Base-by-base conservation (phyloP, 2,329 filamentous ascomycete species). In the Exophiala sp. region DNA sequence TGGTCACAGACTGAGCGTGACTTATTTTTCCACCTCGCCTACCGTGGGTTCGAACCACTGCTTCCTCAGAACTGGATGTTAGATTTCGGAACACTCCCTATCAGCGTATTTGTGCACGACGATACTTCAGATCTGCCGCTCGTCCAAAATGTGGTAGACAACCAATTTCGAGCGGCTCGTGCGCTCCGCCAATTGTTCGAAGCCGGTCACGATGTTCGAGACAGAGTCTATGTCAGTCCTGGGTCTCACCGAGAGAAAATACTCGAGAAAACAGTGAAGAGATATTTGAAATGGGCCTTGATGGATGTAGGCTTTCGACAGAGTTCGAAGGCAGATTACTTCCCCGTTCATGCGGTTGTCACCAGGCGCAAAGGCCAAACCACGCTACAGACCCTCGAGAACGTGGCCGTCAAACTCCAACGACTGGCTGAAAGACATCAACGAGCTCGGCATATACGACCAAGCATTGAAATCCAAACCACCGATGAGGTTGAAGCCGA, bases 21-120 rank as follows among this genome's bases (percentile, higher is more conserved):
- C 33, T 68, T 84, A 2, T 78, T 78, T 59, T 74, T 77, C 53
- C 77, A 77, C 53, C 72, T 84, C 29, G 73, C 73, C 5, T 74
- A 78, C 68, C 78, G 81, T 39, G 81, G 81, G 12, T 77, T 76
- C 48, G 80, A 83, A 66, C 77, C 81, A 8, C 65, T 84, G 1
- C 64, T 84, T 10, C 78, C 79, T 1, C 64, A 66, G 10, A 69
- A 69, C 55, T 83, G 80, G 79, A 69, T 71, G 41, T 65, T 74
- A 46, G 80, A 83, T 58, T 82, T 83, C 57, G 67, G 69, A 7
- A 80, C 76, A 12, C 64, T 84, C 11, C 81, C 81, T 1, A 70
- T 75, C 7, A 70, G 72, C 7, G 65, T 84, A 1, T 84, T 84
- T 66, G 73, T 75, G 7, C 33, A 58, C 1, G 60, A 66, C 2